Percentiles rank a stretch among this genome's conserved stretches.
These are phyloP conservation scores for Tolypocladium inflatum DNA, from an alignment of 2,329 filamentous ascomycete genomes.

Conservation along the genomic window DNA sequence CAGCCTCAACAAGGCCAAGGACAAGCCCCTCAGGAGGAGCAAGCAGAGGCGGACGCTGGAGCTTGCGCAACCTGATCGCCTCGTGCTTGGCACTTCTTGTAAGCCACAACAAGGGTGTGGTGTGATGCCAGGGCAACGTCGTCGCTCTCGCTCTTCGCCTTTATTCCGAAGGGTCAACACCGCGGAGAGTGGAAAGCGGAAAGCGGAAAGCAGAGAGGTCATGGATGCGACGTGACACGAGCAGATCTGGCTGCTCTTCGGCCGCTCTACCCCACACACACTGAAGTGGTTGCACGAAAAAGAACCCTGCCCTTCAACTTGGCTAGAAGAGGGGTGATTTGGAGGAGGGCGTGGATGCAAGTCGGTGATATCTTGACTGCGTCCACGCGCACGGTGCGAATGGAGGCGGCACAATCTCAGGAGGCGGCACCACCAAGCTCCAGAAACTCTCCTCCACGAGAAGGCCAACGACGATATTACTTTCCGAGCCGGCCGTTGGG, in stretches of 20 bases:
- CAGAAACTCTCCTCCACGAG: neutral
- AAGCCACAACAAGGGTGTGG: slow-evolving; percentile 2
- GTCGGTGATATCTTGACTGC: neutral
- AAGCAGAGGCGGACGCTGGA: neutral
- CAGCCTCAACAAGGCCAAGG: neutral
- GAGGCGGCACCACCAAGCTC: neutral
- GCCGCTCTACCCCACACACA: neutral
- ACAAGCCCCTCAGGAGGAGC: neutral
- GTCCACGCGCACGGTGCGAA: neutral
- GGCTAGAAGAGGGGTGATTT: neutral
- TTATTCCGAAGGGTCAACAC: neutral
- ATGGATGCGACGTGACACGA: slow-evolving; percentile 15
- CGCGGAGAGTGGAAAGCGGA: neutral
- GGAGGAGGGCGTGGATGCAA: neutral
- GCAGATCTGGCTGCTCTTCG: slow-evolving; percentile 6
- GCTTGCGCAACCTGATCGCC: neutral
- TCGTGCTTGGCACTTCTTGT: neutral
- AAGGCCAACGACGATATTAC: neutral
- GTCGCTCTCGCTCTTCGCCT: neutral
- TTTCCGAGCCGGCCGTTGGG: neutral
- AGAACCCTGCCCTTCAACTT: neutral
- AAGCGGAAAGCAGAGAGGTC: neutral
- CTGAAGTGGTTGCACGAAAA: neutral
- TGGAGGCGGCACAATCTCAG: neutral
- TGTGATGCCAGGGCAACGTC: neutral